Evolutionary conservation across 352 stramenopile genomes (phyloP).

Genomic region (Pythium utonaiense): DNA sequence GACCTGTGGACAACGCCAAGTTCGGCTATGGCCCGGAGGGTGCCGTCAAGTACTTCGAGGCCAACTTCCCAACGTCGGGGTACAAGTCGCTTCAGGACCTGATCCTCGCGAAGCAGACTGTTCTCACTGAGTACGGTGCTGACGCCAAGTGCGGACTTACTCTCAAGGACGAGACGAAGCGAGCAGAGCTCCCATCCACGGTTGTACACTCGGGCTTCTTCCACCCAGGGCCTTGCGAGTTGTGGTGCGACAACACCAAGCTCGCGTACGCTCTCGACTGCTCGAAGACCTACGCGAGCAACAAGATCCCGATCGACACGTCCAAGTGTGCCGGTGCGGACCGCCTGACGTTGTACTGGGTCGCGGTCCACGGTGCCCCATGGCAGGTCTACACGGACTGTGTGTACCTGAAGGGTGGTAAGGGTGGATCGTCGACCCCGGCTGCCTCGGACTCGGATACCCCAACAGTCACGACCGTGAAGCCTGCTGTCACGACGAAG

Average conservation of each 20-base stretch:
- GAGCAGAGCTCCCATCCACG: slow-evolving; percentile 31
- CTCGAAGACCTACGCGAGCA: slow-evolving; percentile 31
- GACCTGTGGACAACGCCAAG: slow-evolving; percentile 28
- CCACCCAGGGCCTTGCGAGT: slow-evolving; percentile 52
- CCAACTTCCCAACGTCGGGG: slow-evolving; percentile 29
- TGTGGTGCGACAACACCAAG: slow-evolving; percentile 56
- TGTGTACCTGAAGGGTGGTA: slow-evolving; percentile 38
- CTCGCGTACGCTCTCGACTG: slow-evolving; percentile 49
- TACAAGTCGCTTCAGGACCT: slow-evolving; percentile 38
- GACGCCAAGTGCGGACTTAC: slow-evolving; percentile 41
- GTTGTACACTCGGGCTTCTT: slow-evolving; percentile 53
- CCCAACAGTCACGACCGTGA: background rate
- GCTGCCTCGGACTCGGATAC: slow-evolving; percentile 1
- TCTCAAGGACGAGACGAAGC: slow-evolving; percentile 34
- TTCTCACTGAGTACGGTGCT: slow-evolving; percentile 30
- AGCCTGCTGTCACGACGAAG: background rate
- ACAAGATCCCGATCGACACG: slow-evolving; percentile 39
- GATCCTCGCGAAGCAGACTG: slow-evolving; percentile 44
- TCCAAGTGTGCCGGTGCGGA: slow-evolving; percentile 40
- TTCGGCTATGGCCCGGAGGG: slow-evolving; percentile 41
- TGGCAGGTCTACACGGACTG: slow-evolving; percentile 71
- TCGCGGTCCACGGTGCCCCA: slow-evolving; percentile 40
- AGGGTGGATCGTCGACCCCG: slow-evolving; percentile 13
- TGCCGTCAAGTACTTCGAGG: slow-evolving; percentile 36
- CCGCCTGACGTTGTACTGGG: slow-evolving; percentile 54